phyloP scores from a whole-genome alignment of 768 basidiomycete genomes.

The Tephrocybe sp. region DNA sequence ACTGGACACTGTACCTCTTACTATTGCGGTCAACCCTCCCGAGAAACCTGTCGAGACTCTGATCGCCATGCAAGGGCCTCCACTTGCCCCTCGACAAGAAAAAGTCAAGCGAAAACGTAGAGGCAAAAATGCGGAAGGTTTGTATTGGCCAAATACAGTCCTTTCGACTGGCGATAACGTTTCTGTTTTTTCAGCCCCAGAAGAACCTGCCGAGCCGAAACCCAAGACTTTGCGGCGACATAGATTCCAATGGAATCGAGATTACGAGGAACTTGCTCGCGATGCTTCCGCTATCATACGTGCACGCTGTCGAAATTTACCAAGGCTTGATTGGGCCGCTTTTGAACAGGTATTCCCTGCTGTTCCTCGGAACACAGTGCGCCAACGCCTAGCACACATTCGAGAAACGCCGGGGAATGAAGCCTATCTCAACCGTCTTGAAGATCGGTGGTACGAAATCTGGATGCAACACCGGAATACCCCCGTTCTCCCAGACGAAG shows the following conservation, averaged over 20 bases:
- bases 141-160: too few relatives aligned
- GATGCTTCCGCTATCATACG: slow-evolving; percentile 84
- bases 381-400: slow-evolving; percentile 64
- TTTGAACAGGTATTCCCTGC: slow-evolving; percentile 80
- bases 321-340: slow-evolving; percentile 69
- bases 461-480: slow-evolving; percentile 76
- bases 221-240: slow-evolving; percentile 45
- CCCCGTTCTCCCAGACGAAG: slow-evolving; percentile 65
- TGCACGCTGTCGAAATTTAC: slow-evolving; percentile 65
- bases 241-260: slow-evolving; percentile 80
- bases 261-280: slow-evolving; percentile 86
- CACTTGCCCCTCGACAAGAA: slow-evolving; percentile 25
- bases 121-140: slow-evolving; percentile 32
- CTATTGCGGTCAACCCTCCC: slow-evolving; percentile 41
- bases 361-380: slow-evolving; percentile 70
- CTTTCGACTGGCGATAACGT: too few relatives aligned
- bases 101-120: slow-evolving; percentile 34
- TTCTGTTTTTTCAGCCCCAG: not conserved
- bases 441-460: slow-evolving; percentile 78
- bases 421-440: slow-evolving; percentile 74
- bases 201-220: slow-evolving; percentile 17
- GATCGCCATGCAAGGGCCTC: slow-evolving; percentile 53
- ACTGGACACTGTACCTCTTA: slow-evolving; percentile 30
- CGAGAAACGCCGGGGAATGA: slow-evolving; percentile 65
- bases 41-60: slow-evolving; percentile 54